Percentiles rank a stretch among this genome's conserved stretches.
Conservation (phyloP, 306 rosid species). For the Macrotyloma uniflorum region DNA sequence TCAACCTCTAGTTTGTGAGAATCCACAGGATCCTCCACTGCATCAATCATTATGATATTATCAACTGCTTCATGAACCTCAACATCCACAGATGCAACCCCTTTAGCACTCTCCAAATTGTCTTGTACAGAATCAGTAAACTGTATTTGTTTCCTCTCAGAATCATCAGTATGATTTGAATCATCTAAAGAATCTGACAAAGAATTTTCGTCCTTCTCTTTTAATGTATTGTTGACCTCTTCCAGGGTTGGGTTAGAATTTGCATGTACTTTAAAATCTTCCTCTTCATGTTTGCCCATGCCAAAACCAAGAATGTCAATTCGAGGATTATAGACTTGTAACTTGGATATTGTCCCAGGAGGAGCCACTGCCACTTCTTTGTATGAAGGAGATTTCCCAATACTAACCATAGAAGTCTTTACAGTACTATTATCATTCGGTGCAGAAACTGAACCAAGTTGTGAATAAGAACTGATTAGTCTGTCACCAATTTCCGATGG, state of each 20-base stretch:
- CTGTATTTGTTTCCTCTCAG: conserved; percentile 49
- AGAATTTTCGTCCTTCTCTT: conserved; percentile 40
- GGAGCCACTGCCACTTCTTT: conserved; percentile 94
- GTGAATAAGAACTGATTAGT: conserved; percentile 43
- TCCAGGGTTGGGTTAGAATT: conserved; percentile 38
- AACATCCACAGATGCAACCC: conserved; percentile 42
- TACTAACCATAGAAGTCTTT: conserved; percentile 59
- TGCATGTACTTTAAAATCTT: conserved; percentile 47
- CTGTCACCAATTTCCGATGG: conserved; percentile 43
- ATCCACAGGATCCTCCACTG: conserved; percentile 39
- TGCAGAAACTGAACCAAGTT: conserved; percentile 45
- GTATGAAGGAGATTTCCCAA: conserved; percentile 88
- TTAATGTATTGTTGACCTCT: conserved; percentile 40
- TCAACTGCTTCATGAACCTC: conserved; percentile 51
- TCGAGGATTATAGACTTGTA: conserved; percentile 60
- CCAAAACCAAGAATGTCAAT: conserved; percentile 41
- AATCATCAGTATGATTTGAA: conserved; percentile 41
- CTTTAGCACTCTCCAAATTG: conserved; percentile 48
- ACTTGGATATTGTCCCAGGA: conserved; percentile 75
- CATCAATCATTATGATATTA: conserved; percentile 42
- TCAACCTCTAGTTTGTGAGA: conserved; percentile 42
- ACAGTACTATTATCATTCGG: conserved; percentile 46
- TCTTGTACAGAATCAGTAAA: conserved; percentile 41
- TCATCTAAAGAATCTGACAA: conserved; percentile 41
- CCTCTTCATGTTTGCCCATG: conserved; percentile 46